A percentile compares a stretch with the other conserved stretches of the same genome.
These are phyloP conservation scores for Phytopythium kandeliae DNA, from an alignment of 352 stramenopile genomes.

Conservation along the genomic window DNA sequence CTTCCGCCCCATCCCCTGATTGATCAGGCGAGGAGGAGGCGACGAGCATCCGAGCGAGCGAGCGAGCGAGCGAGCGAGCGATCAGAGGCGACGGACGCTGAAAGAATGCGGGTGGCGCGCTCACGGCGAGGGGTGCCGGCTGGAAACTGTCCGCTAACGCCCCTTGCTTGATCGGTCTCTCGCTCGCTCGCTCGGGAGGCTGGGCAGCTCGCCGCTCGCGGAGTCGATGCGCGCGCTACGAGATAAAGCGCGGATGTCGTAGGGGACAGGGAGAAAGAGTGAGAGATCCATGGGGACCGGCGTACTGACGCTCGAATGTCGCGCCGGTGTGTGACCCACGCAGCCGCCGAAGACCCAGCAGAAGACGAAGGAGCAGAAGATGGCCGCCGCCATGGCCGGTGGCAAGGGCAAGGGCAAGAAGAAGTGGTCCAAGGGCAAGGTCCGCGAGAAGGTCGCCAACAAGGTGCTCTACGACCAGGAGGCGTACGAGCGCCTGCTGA, in stretches of 20 bases:
- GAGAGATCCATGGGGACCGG: too few relatives aligned
- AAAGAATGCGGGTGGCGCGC: too few relatives aligned
- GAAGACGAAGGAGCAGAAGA: slow-evolving; percentile 99
- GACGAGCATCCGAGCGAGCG: too few relatives aligned
- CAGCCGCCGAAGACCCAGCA: slow-evolving; percentile 99
- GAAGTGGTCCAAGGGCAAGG: slow-evolving; percentile 99
- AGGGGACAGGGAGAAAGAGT: too few relatives aligned
- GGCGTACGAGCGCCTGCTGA: slow-evolving; percentile 96
- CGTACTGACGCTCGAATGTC: slow-evolving; percentile 10
- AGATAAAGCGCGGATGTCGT: too few relatives aligned
- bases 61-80: background rate
- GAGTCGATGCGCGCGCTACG: too few relatives aligned
- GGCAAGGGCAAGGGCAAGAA: slow-evolving; percentile 99
- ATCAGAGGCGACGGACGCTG: background rate
- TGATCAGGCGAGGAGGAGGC: too few relatives aligned
- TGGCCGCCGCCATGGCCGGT: slow-evolving; percentile 98
- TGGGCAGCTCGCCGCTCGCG: too few relatives aligned
- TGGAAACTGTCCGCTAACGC: too few relatives aligned
- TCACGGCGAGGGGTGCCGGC: too few relatives aligned
- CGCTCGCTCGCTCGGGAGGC: slow-evolving; percentile 2
- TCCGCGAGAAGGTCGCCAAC: slow-evolving; percentile 99
- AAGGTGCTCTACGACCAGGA: slow-evolving; percentile 99
- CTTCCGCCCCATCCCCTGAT: too few relatives aligned
- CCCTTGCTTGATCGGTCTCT: too few relatives aligned
- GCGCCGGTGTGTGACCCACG: slow-evolving; percentile 2